Evolutionary conservation across 2,329 filamentous ascomycete species (phyloP), one percentile per base, ranked within the genome.

Genomic region (Cyphellophora europaea): DNA sequence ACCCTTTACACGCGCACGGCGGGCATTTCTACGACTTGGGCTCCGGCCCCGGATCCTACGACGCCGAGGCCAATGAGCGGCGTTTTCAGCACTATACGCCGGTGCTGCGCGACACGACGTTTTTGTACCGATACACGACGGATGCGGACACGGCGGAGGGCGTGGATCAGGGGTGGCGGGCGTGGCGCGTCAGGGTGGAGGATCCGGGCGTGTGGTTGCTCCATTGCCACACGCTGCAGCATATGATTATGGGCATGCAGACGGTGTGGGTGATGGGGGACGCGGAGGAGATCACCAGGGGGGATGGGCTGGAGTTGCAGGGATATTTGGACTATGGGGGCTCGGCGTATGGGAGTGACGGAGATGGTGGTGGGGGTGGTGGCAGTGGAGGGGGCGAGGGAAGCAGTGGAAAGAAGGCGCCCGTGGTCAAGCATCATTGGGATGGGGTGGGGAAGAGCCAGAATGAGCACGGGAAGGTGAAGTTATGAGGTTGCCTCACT

Each of bases 101-200:
- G 1, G 56, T 64, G 3, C 43, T 48, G 18, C 52, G 69, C 4
- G 65, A 69, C 35, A 68, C 64, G 0, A 75, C 71, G 2, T 65
- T 74, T 43, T 55, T 80, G 3, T 74, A 75, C 43, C 55, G 68
- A 2, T 80, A 78, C 43, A 59, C 58, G 15, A 65, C 62, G 0
- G 43, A 43, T 2, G 51, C 63, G 0, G 55, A 63, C 3, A 62
- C 61, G 2, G 58, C 63, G 0, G 8, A 8, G 21, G 21, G n/a
- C n/a, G 21, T 8, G 21, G 21, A 25, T n/a, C 21, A 25, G n/a
- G 73, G 75, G 1, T 81, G 76, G 76, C 58, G 75, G 13, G 74
- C 65, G 1, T 79, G 74, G 76, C 59, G 76, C 6, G 53, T 78
- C 1, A 58, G 71, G 3, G 66, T 77, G 0, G 37, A 38, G 3